Percentiles rank a stretch among this genome's conserved stretches.
These are phyloP conservation scores for Cryptococcus sp. DNA, from an alignment of 1,284 basidiomycete species.

Conservation along the genomic window DNA sequence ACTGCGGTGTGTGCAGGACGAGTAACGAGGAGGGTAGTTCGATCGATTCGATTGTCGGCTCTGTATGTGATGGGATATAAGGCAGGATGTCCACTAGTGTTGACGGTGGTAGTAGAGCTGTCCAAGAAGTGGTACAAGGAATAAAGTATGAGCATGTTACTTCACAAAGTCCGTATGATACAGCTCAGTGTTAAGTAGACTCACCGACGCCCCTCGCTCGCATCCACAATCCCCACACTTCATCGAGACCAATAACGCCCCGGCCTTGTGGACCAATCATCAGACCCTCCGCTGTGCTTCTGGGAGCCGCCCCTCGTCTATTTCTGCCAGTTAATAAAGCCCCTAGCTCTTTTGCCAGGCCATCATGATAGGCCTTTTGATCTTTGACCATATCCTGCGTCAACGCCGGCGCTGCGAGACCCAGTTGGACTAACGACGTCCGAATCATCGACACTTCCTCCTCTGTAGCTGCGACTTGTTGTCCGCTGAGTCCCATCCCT, in stretches of 20 bases:
- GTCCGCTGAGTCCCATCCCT: too few species aligned
- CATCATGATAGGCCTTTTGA: conserved; percentile 76
- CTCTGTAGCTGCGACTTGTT: conserved; percentile 48
- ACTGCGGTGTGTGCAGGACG: conserved; percentile 81
- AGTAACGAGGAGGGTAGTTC: conserved; percentile 71
- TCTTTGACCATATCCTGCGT: conserved; percentile 88
- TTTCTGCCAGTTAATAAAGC: conserved; percentile 61
- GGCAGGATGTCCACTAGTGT: conserved; percentile 75
- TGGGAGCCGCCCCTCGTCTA: conserved; percentile 18
- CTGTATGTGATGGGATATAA: conserved; percentile 67
- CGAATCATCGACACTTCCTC: conserved; percentile 84
- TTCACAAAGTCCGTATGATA: neutral
- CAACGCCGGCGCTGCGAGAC: conserved; percentile 70
- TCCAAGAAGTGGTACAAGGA: neutral
- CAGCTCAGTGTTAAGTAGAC: conserved; percentile 44
- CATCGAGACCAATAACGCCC: conserved; percentile 85
- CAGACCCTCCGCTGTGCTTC: conserved; percentile 32
- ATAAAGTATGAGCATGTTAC: neutral
- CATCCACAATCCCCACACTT: conserved; percentile 98
- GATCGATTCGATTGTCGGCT: conserved; percentile 68
- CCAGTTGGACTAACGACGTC: conserved; percentile 83
- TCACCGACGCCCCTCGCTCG: conserved; percentile 87
- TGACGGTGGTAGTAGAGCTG: conserved; percentile 83
- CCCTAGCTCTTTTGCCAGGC: conserved; percentile 81
- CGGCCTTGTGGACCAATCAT: conserved; percentile 47